Conservation (phyloP, 2,329 filamentous ascomycete genomes). For the Ophiosphaerella korrae region DNA sequence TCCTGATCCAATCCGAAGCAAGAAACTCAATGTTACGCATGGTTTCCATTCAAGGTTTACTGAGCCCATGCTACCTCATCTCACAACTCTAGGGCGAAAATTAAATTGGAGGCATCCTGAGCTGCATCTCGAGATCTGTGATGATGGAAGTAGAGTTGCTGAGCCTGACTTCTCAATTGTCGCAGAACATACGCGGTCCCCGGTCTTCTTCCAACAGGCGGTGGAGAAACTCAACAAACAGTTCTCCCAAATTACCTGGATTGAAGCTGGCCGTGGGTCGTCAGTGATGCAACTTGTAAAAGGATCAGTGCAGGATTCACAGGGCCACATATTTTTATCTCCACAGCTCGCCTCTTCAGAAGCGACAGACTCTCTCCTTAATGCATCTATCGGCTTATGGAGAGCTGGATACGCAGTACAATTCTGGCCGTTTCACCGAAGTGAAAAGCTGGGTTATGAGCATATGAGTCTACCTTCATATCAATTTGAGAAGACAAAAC, state of each 20-base stretch:
- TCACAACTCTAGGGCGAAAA: not conserved
- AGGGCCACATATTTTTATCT: no score
- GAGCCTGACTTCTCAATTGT: not conserved
- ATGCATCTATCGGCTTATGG: slow-evolving; percentile 45
- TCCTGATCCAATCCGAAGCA: not conserved
- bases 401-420: slow-evolving; percentile 37
- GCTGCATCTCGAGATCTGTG: not conserved
- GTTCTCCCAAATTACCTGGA: not conserved
- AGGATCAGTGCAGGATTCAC: no score
- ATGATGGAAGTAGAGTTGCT: not conserved
- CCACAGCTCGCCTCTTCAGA: no score
- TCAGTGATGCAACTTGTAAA: not conserved
- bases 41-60: not conserved
- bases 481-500: slow-evolving; percentile 13
- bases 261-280: not conserved
- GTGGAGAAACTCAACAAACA: not conserved
- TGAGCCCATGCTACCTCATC: not conserved
- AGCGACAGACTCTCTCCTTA: slow-evolving; percentile 13
- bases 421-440: slow-evolving; percentile 48
- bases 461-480: slow-evolving; percentile 33
- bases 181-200: not conserved
- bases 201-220: not conserved
- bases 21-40: not conserved
- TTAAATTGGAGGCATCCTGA: not conserved
- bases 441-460: slow-evolving; percentile 31